These are phyloP conservation scores for Tolypocladium sp. DNA, from an alignment of 2,329 filamentous ascomycete species.

Conservation along the genomic window DNA sequence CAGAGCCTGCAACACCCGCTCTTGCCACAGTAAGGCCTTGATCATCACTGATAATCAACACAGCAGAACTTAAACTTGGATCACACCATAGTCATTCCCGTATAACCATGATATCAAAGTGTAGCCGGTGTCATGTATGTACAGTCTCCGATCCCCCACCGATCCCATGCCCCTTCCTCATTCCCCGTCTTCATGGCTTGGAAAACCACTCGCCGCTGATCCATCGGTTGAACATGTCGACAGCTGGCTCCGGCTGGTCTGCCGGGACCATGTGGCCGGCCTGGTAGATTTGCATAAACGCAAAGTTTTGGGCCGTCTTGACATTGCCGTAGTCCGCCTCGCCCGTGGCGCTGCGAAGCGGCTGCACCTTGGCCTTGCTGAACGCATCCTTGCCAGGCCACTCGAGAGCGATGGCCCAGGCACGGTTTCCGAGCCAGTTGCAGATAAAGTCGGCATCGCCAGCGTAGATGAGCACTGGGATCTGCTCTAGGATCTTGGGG, in stretches of 20 bases:
- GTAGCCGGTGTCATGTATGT: not conserved
- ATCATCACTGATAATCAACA: not conserved
- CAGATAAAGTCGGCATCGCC: slow-evolving; percentile 82
- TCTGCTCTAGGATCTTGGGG: slow-evolving; percentile 75
- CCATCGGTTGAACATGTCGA: slow-evolving; percentile 95
- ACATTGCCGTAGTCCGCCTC: slow-evolving; percentile 54
- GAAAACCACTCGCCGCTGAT: slow-evolving; percentile 27
- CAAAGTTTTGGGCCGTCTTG: slow-evolving; percentile 87
- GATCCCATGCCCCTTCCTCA: not conserved
- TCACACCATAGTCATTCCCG: not conserved
- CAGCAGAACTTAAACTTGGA: no score
- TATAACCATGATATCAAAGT: not conserved
- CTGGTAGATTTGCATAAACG: slow-evolving; percentile 79
- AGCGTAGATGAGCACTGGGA: slow-evolving; percentile 90
- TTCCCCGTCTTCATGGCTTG: not conserved
- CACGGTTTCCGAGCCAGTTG: slow-evolving; percentile 98
- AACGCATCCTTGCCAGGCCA: slow-evolving; percentile 81
- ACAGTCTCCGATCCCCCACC: not conserved
- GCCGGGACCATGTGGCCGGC: slow-evolving; percentile 96
- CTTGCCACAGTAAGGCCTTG: not conserved
- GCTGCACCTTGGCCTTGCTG: slow-evolving; percentile 58
- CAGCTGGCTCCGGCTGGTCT: slow-evolving; percentile 80
- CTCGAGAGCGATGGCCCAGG: slow-evolving; percentile 86
- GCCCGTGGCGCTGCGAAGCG: slow-evolving; percentile 49
- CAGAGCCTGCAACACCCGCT: no score